Base-by-base conservation (phyloP, 1,139 yeast species). In the Citeromyces hawaiiensis region DNA sequence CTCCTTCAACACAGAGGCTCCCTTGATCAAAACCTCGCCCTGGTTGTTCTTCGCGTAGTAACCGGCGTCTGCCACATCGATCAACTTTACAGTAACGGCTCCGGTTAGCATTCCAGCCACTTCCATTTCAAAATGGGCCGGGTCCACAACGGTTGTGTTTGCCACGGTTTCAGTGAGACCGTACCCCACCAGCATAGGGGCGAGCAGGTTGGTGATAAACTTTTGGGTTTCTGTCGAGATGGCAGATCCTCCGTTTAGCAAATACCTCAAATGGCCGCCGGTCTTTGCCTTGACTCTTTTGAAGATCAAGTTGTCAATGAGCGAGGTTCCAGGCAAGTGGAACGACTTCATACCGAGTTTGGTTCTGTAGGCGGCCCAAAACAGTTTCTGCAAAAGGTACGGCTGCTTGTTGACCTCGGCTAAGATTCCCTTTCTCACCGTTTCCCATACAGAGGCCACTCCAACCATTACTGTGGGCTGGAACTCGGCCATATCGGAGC, bases 391-490 rank as follows among this genome's bases (percentile, higher is more conserved):
- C 34, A 75, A 70, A 31, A 81, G 49, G 13, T 75, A 52, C 11
- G 96, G 83, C 53, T 71, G 71, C 51, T 75, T 73, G 48, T 68
- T 66, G 45, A 93, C 71, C 63, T 88, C 88, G 41, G 75, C 72
- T 47, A 85, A 50, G 44, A 91, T 83, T 43, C 98, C 99, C 66
- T 91, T 91, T 62, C 94, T 81, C 45, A 91, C 86, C 25, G 82
- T 72, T 66, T 91, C 99, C 96, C 96, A 93, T 41, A 91, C 97
- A 2, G 98, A 96, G 13, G 98, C 97, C 42, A 93, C 98, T 58
- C 96, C 98, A 47, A 87, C 96, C 96, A 91, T 85, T 49, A 91
- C 63, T 9, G 96, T 82, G 45, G 99, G 99, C 58, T 75, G 72
- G 62, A 86, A 85, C 55, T 83, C 87, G 44, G 72, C 72, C 64